Evolutionary conservation across 2,329 filamentous ascomycete species (phyloP).

Genomic region (Beauveria caledonica): DNA sequence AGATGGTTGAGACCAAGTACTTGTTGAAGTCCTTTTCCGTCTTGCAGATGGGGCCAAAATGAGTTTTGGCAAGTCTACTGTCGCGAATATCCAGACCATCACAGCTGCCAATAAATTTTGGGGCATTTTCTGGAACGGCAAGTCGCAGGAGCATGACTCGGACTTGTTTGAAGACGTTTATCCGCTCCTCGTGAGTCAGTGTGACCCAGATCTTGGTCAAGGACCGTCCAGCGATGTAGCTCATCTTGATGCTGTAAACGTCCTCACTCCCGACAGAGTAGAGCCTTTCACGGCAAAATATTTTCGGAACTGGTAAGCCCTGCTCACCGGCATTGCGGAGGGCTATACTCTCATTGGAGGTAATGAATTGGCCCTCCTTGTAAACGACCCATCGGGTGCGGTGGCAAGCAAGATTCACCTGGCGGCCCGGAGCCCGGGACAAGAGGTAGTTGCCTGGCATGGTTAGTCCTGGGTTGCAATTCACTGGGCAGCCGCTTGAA

Average conservation of each 20-base stretch:
- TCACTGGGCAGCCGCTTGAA: background rate
- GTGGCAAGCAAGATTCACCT: slow-evolving; percentile 5
- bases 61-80: slow-evolving; percentile 1
- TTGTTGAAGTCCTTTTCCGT: slow-evolving; percentile 15
- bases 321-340: background rate
- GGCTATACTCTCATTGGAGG: slow-evolving; percentile 4
- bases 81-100: slow-evolving; percentile 14
- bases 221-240: slow-evolving; percentile 4
- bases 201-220: slow-evolving; percentile 2
- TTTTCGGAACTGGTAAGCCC: slow-evolving; percentile 1
- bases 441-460: background rate
- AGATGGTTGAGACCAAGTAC: slow-evolving; percentile 10
- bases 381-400: slow-evolving; percentile 7
- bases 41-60: slow-evolving; percentile 10
- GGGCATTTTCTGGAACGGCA: background rate
- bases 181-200: slow-evolving; percentile 1
- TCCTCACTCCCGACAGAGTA: background rate
- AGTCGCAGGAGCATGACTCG: slow-evolving; percentile 3
- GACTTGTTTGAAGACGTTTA: slow-evolving; percentile 6
- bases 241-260: slow-evolving; percentile 8
- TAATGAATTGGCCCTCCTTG: slow-evolving; percentile 1
- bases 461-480: background rate
- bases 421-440: slow-evolving; percentile 1
- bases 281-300: slow-evolving; percentile 6
- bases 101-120: slow-evolving; percentile 7